Conservation (phyloP, 495 filamentous ascomycete genomes). For the Neurospora pannonica region DNA sequence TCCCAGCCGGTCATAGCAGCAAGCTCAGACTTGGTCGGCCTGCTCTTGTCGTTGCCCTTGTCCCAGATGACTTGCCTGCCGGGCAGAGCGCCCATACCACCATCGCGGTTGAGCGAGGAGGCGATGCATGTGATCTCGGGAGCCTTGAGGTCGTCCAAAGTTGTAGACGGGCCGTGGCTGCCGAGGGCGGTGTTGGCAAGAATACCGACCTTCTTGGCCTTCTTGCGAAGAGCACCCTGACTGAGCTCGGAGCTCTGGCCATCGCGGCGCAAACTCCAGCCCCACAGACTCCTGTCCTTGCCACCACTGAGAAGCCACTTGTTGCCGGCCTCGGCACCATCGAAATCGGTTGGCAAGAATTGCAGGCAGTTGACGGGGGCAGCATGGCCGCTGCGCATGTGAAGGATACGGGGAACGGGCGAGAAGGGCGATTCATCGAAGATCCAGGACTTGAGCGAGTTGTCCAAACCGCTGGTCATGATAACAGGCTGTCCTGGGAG, state of each 20-base stretch:
- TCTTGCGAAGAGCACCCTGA: slow-evolving; percentile 74
- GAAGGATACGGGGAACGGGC: slow-evolving; percentile 71
- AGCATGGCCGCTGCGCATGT: slow-evolving; percentile 78
- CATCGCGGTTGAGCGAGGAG: slow-evolving; percentile 84
- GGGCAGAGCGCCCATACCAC: slow-evolving; percentile 71
- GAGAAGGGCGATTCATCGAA: slow-evolving; percentile 84
- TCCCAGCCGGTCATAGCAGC: slow-evolving; percentile 85
- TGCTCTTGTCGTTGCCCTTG: slow-evolving; percentile 51
- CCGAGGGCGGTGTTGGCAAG: slow-evolving; percentile 38
- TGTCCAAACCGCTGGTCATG: slow-evolving; percentile 83
- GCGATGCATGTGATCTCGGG: slow-evolving; percentile 85
- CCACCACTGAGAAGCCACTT: slow-evolving; percentile 94
- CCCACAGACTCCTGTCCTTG: slow-evolving; percentile 84
- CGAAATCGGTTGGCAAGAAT: slow-evolving; percentile 77
- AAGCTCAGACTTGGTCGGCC: slow-evolving; percentile 45
- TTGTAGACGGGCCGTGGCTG: slow-evolving; percentile 41
- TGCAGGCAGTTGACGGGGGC: slow-evolving; percentile 68
- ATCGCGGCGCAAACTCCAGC: slow-evolving; percentile 87
- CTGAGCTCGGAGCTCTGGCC: slow-evolving; percentile 90
- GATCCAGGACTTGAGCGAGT: slow-evolving; percentile 90
- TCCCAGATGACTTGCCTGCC: slow-evolving; percentile 68
- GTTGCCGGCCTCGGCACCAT: slow-evolving; percentile 75
- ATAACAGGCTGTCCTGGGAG: slow-evolving; percentile 84
- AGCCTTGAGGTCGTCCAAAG: slow-evolving; percentile 70
- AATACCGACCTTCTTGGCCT: slow-evolving; percentile 72